phyloP scores from a whole-genome alignment of 306 rosid species.

The Erythrophleum fordii region DNA sequence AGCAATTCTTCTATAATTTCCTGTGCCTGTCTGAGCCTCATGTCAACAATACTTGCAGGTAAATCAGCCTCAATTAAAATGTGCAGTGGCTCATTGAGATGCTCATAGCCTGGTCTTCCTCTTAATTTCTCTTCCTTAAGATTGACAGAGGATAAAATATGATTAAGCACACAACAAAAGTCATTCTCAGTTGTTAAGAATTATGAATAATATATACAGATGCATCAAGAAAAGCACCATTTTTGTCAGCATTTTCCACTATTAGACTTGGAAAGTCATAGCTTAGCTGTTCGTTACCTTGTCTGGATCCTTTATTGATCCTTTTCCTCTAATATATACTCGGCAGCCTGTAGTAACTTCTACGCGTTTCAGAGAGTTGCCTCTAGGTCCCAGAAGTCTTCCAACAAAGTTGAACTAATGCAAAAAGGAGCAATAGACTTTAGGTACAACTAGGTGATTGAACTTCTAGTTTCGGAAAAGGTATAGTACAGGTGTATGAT shows the following conservation, averaged over 20 bases:
- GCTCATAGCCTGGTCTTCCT: conserved; percentile 98
- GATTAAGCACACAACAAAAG: conserved; percentile 1
- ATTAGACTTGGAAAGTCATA: conserved; percentile 24
- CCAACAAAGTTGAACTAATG: conserved; percentile 94
- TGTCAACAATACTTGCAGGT: conserved; percentile 80
- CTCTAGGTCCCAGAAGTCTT: conserved; percentile 95
- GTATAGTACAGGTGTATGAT: conserved; percentile 9
- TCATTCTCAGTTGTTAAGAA: conserved; percentile 23
- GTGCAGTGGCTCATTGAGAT: conserved; percentile 90
- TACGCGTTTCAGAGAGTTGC: conserved; percentile 93
- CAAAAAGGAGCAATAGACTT: conserved; percentile 40
- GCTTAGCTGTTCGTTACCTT: conserved; percentile 54
- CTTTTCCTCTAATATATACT: conserved; percentile 91
- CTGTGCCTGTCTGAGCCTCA: conserved; percentile 95
- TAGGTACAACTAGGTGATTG: conserved; percentile 34
- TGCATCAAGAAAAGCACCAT: neutral
- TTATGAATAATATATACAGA: neutral
- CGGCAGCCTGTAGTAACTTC: conserved; percentile 98
- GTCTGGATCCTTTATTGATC: conserved; percentile 93
- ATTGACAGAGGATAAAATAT: conserved; percentile 33
- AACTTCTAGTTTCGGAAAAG: conserved; percentile 22
- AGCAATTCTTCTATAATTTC: conserved; percentile 95
- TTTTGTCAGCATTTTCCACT: conserved; percentile 16
- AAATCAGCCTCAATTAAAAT: conserved; percentile 93
- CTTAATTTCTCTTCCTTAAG: conserved; percentile 90